These are phyloP conservation scores for Pseudogymnoascus sp. DNA, from an alignment of 2,329 filamentous ascomycete genomes.

Conservation along the genomic window DNA sequence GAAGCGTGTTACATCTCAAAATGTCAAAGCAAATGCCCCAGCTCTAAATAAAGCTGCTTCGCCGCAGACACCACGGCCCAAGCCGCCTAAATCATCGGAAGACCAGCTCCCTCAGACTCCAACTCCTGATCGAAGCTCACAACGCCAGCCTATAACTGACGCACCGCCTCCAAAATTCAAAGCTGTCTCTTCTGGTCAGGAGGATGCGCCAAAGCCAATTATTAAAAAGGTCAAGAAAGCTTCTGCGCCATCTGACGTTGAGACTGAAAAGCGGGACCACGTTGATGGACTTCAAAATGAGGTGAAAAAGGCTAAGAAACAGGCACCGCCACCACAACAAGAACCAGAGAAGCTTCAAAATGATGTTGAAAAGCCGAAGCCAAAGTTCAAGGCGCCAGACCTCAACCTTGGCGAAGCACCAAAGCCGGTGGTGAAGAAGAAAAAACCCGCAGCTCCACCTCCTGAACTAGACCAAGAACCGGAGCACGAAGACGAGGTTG, in stretches of 20 bases:
- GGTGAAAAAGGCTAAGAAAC: neutral
- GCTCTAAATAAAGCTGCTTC: neutral
- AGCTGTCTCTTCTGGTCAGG: neutral
- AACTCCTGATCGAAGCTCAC: neutral
- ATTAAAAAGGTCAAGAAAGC: neutral
- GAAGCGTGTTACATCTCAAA: neutral
- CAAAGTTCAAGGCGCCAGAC: neutral
- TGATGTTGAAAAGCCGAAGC: neutral
- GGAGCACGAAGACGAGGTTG: neutral
- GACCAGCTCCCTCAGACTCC: slow-evolving; percentile 11
- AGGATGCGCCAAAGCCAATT: neutral
- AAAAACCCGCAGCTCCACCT: slow-evolving; percentile 13
- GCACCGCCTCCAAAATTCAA: neutral
- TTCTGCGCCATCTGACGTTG: neutral
- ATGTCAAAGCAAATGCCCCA: neutral
- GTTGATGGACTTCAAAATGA: neutral
- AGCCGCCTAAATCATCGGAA: slow-evolving; percentile 12
- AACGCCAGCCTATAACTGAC: neutral
- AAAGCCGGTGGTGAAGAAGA: slow-evolving; percentile 14
- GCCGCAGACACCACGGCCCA: neutral
- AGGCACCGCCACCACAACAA: neutral
- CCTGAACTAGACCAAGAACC: slow-evolving; percentile 15
- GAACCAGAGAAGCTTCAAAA: neutral
- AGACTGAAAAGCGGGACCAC: neutral
- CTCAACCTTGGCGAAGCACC: slow-evolving; percentile 8